phyloP scores from a whole-genome alignment of 805 yeast species.

The Ogataea corticis region DNA sequence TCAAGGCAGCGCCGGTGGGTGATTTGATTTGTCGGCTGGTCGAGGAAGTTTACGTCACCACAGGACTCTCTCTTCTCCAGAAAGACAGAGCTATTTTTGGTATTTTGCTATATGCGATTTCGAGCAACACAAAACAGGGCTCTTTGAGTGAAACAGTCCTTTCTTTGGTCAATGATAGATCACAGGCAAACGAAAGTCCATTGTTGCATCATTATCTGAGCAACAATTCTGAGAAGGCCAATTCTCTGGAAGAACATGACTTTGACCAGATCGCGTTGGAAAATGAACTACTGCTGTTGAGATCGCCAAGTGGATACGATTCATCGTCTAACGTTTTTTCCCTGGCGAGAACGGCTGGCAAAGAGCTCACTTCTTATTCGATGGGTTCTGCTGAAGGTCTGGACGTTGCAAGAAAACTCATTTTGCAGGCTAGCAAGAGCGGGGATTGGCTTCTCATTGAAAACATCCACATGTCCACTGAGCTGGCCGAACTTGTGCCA shows the following conservation, averaged over 20 bases:
- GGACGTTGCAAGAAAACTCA: slow-evolving; percentile 54
- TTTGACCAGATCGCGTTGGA: slow-evolving; percentile 30
- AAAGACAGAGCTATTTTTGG: slow-evolving; percentile 49
- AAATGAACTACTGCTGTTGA: slow-evolving; percentile 47
- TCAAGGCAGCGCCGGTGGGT: slow-evolving; percentile 26
- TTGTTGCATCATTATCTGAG: background rate
- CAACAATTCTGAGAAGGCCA: slow-evolving; percentile 18
- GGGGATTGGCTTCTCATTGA: slow-evolving; percentile 79
- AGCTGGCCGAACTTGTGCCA: slow-evolving; percentile 60
- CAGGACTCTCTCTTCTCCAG: slow-evolving; percentile 48
- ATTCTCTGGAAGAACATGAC: slow-evolving; percentile 22
- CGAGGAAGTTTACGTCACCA: slow-evolving; percentile 43
- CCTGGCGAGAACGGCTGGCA: slow-evolving; percentile 37
- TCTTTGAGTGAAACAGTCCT: background rate
- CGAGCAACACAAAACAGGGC: background rate
- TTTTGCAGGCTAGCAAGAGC: slow-evolving; percentile 43
- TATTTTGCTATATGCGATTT: slow-evolving; percentile 34
- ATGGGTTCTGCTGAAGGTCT: slow-evolving; percentile 75
- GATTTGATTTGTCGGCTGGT: slow-evolving; percentile 42
- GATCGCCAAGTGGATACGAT: slow-evolving; percentile 65
- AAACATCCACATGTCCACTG: slow-evolving; percentile 71
- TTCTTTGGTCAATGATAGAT: background rate
- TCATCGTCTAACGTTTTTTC: slow-evolving; percentile 55
- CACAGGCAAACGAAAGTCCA: background rate
- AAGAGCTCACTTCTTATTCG: slow-evolving; percentile 48